phyloP scores from a whole-genome alignment of 352 stramenopile species.

The Blastocystis hominis region DNA sequence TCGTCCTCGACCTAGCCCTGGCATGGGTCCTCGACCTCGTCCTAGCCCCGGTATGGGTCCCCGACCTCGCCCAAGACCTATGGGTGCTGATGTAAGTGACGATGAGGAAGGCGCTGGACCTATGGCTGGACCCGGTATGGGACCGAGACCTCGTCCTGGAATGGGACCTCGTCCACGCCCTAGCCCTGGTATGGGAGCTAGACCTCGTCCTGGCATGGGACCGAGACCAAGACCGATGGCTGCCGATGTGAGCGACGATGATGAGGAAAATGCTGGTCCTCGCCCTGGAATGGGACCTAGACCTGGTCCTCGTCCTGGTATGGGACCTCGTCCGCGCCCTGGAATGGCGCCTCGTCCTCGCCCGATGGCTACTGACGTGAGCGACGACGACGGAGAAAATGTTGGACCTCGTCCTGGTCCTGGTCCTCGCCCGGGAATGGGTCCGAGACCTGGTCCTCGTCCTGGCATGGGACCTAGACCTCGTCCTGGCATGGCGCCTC shows the following conservation, averaged over 20 bases:
- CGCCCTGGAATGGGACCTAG: neutral
- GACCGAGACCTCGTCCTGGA: slow-evolving; percentile 5
- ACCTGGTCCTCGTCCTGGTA: slow-evolving; percentile 20
- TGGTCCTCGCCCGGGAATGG: slow-evolving; percentile 20
- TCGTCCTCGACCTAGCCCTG: neutral
- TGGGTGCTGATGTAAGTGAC: neutral
- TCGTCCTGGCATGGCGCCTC: slow-evolving; percentile 5
- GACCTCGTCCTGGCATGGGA: slow-evolving; percentile 3
- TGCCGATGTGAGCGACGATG: neutral
- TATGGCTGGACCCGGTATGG: neutral
- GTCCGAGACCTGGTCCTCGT: neutral
- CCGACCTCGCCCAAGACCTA: neutral
- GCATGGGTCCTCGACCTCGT: neutral
- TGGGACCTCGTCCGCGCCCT: slow-evolving; percentile 7
- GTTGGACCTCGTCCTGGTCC: neutral
- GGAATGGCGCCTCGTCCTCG: slow-evolving; percentile 10
- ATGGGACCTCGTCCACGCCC: neutral
- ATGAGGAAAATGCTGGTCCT: neutral
- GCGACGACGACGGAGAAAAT: neutral
- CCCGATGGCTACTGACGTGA: neutral
- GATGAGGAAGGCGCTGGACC: neutral
- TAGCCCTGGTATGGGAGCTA: neutral
- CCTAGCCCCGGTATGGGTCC: slow-evolving; percentile 39
- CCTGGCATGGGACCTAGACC: slow-evolving; percentile 32
- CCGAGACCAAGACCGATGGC: neutral